phyloP scores from a whole-genome alignment of 1,284 basidiomycete species.

The Ustilago bromivora region DNA sequence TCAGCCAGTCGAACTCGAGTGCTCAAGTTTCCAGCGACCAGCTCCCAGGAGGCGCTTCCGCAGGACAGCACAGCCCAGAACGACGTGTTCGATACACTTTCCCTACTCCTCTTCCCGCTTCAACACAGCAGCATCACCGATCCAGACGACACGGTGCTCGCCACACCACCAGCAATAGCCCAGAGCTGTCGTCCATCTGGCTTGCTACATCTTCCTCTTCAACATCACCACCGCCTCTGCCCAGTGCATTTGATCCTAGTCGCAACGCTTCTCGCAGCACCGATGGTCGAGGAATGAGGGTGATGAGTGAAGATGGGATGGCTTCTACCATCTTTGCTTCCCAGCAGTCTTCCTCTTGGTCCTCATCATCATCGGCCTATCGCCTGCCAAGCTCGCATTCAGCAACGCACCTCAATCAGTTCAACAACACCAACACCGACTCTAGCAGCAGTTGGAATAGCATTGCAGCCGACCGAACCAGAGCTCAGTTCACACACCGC shows the following conservation, averaged over 20 bases:
- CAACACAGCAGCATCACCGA: background rate
- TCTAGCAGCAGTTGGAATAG: conserved; percentile 11
- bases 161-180: conserved; percentile 28
- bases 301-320: conserved; percentile 56
- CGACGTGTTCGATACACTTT: conserved; percentile 16
- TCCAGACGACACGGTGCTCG: conserved; percentile 15
- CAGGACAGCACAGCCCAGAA: conserved; percentile 28
- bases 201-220: background rate
- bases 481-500: conserved; percentile 5
- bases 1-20: conserved; percentile 36
- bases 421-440: conserved; percentile 1
- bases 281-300: conserved; percentile 38
- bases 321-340: conserved; percentile 22
- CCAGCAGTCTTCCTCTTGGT: conserved; percentile 3
- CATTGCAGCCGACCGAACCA: conserved; percentile 12
- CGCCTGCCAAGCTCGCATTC: conserved; percentile 34
- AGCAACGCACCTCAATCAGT: conserved; percentile 29
- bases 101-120: conserved; percentile 9
- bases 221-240: background rate
- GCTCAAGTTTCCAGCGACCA: conserved; percentile 49
- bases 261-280: conserved; percentile 34
- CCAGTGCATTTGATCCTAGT: conserved; percentile 18
- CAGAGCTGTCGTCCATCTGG: conserved; percentile 25
- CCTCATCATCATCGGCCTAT: conserved; percentile 9
- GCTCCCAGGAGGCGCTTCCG: conserved; percentile 13